A percentile compares a stretch with the other conserved stretches of the same genome.
phyloP scores from a whole-genome alignment of 768 basidiomycete species.

The Pisolithus sp. region DNA sequence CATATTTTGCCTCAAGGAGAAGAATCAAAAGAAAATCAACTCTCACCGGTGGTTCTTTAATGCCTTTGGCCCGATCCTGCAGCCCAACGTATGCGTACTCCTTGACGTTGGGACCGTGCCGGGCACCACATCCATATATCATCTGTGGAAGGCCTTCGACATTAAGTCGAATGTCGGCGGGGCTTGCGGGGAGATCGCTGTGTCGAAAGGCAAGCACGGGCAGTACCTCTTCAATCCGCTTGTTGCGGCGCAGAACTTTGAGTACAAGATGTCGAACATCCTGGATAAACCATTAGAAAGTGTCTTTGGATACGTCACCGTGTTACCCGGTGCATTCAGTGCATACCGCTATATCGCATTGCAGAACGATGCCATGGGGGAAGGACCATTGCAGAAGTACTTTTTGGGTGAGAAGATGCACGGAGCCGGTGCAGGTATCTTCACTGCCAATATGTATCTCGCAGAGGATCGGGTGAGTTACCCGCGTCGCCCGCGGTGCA shows the following conservation, averaged over 20 bases:
- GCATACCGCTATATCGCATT: slow-evolving; percentile 89
- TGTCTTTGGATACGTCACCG: slow-evolving; percentile 91
- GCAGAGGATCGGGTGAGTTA: slow-evolving; percentile 73
- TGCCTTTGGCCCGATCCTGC: slow-evolving; percentile 73
- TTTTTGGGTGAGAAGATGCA: slow-evolving; percentile 97
- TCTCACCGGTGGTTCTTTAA: slow-evolving; percentile 96
- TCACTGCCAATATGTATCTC: slow-evolving; percentile 95
- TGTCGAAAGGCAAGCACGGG: slow-evolving; percentile 80
- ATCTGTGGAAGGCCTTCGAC: slow-evolving; percentile 92
- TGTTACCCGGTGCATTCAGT: slow-evolving; percentile 88
- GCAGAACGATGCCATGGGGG: slow-evolving; percentile 75
- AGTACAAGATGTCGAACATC: slow-evolving; percentile 93
- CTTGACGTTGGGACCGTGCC: slow-evolving; percentile 86
- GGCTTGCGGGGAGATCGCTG: slow-evolving; percentile 92
- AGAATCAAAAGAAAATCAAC: slow-evolving; percentile 96
- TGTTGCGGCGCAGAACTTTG: slow-evolving; percentile 89
- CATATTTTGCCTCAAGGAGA: slow-evolving; percentile 88
- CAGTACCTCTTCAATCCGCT: slow-evolving; percentile 76
- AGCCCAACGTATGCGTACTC: slow-evolving; percentile 88
- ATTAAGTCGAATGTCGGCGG: slow-evolving; percentile 88
- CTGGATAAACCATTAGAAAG: slow-evolving; percentile 87
- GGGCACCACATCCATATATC: slow-evolving; percentile 83
- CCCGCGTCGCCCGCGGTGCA: not conserved
- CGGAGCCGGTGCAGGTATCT: slow-evolving; percentile 81
- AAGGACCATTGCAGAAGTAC: slow-evolving; percentile 91